Evolutionary conservation across 768 basidiomycete genomes (phyloP).

Genomic region (Fomitopsis serialis): DNA sequence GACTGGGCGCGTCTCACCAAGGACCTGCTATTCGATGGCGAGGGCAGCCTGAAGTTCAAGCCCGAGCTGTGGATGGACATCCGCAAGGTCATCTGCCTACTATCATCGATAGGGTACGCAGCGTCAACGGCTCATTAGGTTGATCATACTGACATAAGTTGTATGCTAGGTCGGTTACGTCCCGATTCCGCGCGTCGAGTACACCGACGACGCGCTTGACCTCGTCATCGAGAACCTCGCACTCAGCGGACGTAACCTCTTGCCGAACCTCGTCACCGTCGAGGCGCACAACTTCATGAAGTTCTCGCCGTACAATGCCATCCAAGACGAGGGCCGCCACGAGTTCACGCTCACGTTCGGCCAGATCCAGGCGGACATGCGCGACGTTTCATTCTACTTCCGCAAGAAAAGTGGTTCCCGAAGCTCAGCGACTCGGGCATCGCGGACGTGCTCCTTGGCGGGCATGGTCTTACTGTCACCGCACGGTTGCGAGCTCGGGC

Average conservation of each 20-base stretch:
- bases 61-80: slow-evolving; percentile 86
- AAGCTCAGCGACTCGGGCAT: slow-evolving; percentile 79
- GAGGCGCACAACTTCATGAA: slow-evolving; percentile 80
- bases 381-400: slow-evolving; percentile 91
- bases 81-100: slow-evolving; percentile 69
- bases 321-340: slow-evolving; percentile 57
- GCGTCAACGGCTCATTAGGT: neutral
- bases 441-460: slow-evolving; percentile 82
- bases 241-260: slow-evolving; percentile 80
- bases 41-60: slow-evolving; percentile 87
- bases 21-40: slow-evolving; percentile 75
- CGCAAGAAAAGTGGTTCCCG: slow-evolving; percentile 75
- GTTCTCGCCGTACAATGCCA: slow-evolving; percentile 73
- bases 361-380: slow-evolving; percentile 92
- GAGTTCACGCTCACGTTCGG: slow-evolving; percentile 68
- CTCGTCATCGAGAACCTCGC: slow-evolving; percentile 93
- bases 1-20: slow-evolving; percentile 79
- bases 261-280: slow-evolving; percentile 71
- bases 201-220: slow-evolving; percentile 81
- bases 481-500: slow-evolving; percentile 58
- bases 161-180: slow-evolving; percentile 61
- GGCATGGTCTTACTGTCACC: slow-evolving; percentile 70
- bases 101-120: slow-evolving; percentile 65
- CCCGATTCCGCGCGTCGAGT: slow-evolving; percentile 92
- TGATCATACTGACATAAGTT: neutral